Percentiles rank a stretch among this genome's conserved stretches.
Evolutionary conservation across 441 rosid genomes (phyloP).

Genomic region (Cnidoscolus chayamansa): DNA sequence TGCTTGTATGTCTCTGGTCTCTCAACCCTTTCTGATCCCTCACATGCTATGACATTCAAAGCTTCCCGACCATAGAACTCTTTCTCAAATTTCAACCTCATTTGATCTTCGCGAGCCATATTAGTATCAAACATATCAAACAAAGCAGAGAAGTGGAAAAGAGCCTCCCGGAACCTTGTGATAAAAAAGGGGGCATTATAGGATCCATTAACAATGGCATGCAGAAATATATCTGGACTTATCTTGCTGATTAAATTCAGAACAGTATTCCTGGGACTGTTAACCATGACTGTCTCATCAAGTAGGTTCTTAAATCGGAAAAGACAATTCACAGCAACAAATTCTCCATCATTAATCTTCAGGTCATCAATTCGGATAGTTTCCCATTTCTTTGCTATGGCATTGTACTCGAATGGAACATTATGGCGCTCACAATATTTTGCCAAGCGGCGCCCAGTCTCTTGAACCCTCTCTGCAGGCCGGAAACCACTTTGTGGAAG

Average conservation of each 20-base stretch:
- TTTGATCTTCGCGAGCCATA: constrained; percentile 30
- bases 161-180: constrained; percentile 50
- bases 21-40: constrained; percentile 53
- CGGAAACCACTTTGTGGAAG: constrained; percentile 57
- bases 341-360: constrained; percentile 49
- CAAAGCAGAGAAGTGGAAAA: constrained; percentile 50
- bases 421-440: constrained; percentile 49
- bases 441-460: constrained; percentile 54
- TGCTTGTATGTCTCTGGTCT: constrained; percentile 89
- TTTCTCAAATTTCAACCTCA: constrained; percentile 52
- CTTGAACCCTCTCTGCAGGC: constrained; percentile 57
- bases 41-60: constrained; percentile 53
- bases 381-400: constrained; percentile 65
- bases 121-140: constrained; percentile 43
- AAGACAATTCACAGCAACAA: constrained; percentile 67
- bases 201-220: constrained; percentile 45
- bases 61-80: constrained; percentile 42
- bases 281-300: constrained; percentile 68
- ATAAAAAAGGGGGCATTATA: constrained; percentile 49
- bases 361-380: constrained; percentile 63
- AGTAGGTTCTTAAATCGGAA: constrained; percentile 61
- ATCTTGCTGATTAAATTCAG: constrained; percentile 55
- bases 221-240: constrained; percentile 59
- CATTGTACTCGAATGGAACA: constrained; percentile 59
- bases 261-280: constrained; percentile 64